phyloP scores from a whole-genome alignment of 2,329 filamentous ascomycete species.

The Colletotrichum karsti region DNA sequence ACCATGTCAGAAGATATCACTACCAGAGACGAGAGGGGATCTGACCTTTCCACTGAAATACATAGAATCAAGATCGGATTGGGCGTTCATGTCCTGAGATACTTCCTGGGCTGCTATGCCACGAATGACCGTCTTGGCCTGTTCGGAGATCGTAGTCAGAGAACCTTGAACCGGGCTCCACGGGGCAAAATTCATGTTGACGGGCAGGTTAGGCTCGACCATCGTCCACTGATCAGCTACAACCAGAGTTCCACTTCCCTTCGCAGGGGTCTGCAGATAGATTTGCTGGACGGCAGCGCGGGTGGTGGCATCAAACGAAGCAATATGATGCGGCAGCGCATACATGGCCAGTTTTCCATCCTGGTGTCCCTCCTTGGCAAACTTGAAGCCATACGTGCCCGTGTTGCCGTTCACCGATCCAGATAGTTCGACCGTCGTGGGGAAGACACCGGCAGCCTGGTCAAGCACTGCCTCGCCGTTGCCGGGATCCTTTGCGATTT shows the following conservation, averaged over 20 bases:
- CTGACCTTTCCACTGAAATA: slow-evolving; percentile 88
- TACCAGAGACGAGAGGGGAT: background rate
- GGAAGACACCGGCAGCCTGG: slow-evolving; percentile 77
- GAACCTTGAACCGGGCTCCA: slow-evolving; percentile 69
- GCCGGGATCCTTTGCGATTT: slow-evolving; percentile 81
- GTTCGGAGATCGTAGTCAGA: slow-evolving; percentile 54
- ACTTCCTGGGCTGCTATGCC: slow-evolving; percentile 76
- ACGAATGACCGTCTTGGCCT: slow-evolving; percentile 67
- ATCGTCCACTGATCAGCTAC: slow-evolving; percentile 80
- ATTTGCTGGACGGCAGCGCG: slow-evolving; percentile 61
- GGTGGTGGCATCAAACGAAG: slow-evolving; percentile 73
- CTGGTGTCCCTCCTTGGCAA: slow-evolving; percentile 73
- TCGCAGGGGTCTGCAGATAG: slow-evolving; percentile 81
- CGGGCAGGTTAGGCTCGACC: slow-evolving; percentile 76
- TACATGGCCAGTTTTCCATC: slow-evolving; percentile 79
- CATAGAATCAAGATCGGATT: slow-evolving; percentile 84
- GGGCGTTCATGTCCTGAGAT: slow-evolving; percentile 75
- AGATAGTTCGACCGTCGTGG: slow-evolving; percentile 69
- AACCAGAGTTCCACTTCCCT: slow-evolving; percentile 80
- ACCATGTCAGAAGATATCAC: background rate
- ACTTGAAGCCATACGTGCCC: slow-evolving; percentile 79
- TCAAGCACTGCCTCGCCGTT: slow-evolving; percentile 77
- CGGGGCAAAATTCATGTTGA: slow-evolving; percentile 79
- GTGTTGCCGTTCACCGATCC: slow-evolving; percentile 66
- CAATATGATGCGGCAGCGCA: slow-evolving; percentile 85